Evolutionary conservation across 106 monocot species (phyloP).

Genomic region (Dioscorea zingiberensis): DNA sequence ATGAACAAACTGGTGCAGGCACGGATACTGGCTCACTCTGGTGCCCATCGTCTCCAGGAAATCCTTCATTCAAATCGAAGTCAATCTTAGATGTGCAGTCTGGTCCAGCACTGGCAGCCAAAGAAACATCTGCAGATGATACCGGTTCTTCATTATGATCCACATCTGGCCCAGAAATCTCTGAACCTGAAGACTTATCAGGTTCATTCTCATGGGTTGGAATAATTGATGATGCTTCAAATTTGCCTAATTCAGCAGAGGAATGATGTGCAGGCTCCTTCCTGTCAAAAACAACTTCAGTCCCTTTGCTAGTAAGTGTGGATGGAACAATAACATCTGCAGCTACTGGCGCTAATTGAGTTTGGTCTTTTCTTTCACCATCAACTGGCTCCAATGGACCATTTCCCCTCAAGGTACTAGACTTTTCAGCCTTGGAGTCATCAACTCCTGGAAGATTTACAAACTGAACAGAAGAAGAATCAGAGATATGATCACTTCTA

Average conservation of each 20-base stretch:
- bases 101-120: constrained; percentile 9
- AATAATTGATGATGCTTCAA: constrained; percentile 2
- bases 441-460: constrained; percentile 14
- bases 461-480: constrained; percentile 6
- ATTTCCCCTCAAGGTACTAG: background rate
- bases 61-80: constrained; percentile 83
- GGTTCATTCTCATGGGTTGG: constrained; percentile 15
- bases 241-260: constrained; percentile 6
- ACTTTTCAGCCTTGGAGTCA: constrained; percentile 11
- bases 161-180: constrained; percentile 13
- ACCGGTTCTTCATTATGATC: constrained; percentile 23
- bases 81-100: constrained; percentile 41
- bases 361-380: constrained; percentile 21
- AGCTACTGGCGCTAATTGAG: background rate
- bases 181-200: constrained; percentile 10
- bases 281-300: constrained; percentile 10
- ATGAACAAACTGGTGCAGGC: constrained; percentile 20
- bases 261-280: constrained; percentile 5
- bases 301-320: background rate
- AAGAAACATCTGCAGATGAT: constrained; percentile 12
- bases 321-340: constrained; percentile 12
- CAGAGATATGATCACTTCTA: constrained; percentile 2
- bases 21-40: constrained; percentile 33
- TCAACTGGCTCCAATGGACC: constrained; percentile 7
- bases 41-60: constrained; percentile 49